Percentiles rank a stretch among this genome's conserved stretches.
Conservation (phyloP, 805 yeast genomes). For the Pichia exigua region DNA sequence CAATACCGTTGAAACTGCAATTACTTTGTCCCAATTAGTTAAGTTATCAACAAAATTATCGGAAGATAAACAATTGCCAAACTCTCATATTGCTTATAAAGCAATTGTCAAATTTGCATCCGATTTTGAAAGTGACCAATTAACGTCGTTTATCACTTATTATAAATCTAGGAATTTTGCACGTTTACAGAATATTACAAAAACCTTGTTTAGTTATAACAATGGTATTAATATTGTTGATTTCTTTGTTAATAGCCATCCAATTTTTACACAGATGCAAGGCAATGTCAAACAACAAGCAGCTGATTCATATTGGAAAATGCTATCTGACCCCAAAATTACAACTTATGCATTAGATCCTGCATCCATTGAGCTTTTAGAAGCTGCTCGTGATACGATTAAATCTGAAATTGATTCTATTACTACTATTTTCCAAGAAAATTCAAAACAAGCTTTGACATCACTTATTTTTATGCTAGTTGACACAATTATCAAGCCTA, state of each 20-base stretch:
- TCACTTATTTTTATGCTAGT: slow-evolving; percentile 68
- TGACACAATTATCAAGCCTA: slow-evolving; percentile 58
- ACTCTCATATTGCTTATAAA: slow-evolving; percentile 27
- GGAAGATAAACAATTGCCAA: slow-evolving; percentile 40
- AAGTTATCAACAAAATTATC: slow-evolving; percentile 58
- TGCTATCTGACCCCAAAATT: slow-evolving; percentile 51
- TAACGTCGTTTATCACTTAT: slow-evolving; percentile 67
- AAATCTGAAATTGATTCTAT: slow-evolving; percentile 69
- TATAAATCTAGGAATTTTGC: slow-evolving; percentile 59
- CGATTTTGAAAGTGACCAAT: slow-evolving; percentile 60
- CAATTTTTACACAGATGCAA: slow-evolving; percentile 48
- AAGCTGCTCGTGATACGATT: slow-evolving; percentile 50
- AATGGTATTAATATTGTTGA: slow-evolving; percentile 79
- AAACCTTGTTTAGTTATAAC: slow-evolving; percentile 68
- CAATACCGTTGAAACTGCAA: slow-evolving; percentile 47
- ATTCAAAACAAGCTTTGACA: slow-evolving; percentile 56
- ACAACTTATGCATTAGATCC: slow-evolving; percentile 43
- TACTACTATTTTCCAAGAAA: slow-evolving; percentile 52
- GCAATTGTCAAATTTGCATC: slow-evolving; percentile 68
- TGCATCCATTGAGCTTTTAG: slow-evolving; percentile 43
- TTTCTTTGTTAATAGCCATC: slow-evolving; percentile 73
- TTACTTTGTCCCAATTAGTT: slow-evolving; percentile 56
- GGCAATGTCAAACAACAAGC: slow-evolving; percentile 16
- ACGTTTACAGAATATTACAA: slow-evolving; percentile 71
- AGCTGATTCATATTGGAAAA: slow-evolving; percentile 42